A percentile compares a stretch with the other conserved stretches of the same genome.
phyloP scores from a whole-genome alignment of 495 filamentous ascomycete genomes.

The Xylaria intraflava region DNA sequence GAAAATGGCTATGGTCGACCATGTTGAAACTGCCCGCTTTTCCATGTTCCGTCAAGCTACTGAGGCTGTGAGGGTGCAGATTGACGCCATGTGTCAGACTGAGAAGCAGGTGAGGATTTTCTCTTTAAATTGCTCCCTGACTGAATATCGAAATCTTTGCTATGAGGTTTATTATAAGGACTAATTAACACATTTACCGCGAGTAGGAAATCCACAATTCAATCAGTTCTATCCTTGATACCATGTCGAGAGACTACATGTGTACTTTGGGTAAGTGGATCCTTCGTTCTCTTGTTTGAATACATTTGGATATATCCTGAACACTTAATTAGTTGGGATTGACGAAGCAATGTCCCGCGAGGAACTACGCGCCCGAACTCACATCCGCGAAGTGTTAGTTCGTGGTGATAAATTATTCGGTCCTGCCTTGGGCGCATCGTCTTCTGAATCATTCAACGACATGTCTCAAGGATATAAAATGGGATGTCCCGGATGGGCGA shows the following conservation, averaged over 20 bases:
- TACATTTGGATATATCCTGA: not conserved
- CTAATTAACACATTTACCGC: not conserved
- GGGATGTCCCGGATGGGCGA: no score
- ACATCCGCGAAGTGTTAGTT: not conserved
- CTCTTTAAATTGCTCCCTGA: not conserved
- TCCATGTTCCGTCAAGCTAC: conserved; percentile 49
- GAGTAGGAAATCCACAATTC: not conserved
- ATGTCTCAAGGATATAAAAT: no score
- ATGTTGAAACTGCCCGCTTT: conserved; percentile 37
- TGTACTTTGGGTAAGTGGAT: conserved; percentile 1
- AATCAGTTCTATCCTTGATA: not conserved
- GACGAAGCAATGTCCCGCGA: not conserved
- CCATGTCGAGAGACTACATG: not conserved
- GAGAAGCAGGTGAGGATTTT: not conserved
- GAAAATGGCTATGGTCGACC: conserved; percentile 47
- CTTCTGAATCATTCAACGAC: not conserved
- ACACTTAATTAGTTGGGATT: not conserved
- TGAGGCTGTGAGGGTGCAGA: conserved; percentile 31
- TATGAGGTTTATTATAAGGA: no score
- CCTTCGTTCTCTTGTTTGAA: not conserved
- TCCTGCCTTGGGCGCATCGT: not conserved
- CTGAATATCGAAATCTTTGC: not conserved
- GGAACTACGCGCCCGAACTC: not conserved
- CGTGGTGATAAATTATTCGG: not conserved
- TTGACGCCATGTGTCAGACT: conserved; percentile 31